phyloP scores from a whole-genome alignment of 2,329 filamentous ascomycete genomes.

The Colletotrichum camelliae region DNA sequence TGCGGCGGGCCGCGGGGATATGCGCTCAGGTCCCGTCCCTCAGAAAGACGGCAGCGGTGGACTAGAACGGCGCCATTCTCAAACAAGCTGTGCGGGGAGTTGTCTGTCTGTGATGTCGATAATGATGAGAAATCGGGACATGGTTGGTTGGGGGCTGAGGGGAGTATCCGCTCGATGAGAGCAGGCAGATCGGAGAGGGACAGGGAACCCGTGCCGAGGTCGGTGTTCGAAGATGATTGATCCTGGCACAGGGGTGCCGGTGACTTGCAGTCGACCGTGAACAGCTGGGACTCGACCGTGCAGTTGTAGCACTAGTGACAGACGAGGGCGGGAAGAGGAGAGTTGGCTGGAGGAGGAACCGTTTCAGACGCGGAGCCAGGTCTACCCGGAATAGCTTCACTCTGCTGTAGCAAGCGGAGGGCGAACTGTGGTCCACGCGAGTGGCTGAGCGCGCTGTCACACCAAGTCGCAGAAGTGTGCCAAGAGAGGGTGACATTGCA shows the following conservation, averaged over 20 bases:
- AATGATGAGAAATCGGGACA: not conserved
- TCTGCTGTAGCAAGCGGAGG: not conserved
- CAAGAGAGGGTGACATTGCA: constrained; percentile 1
- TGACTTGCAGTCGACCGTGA: not conserved
- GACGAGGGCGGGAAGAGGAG: not conserved
- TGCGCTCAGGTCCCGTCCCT: not conserved
- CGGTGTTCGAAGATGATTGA: not conserved
- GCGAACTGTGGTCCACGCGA: not conserved
- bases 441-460: constrained; percentile 7
- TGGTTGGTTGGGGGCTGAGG: not conserved
- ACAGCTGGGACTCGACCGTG: not conserved
- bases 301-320: not conserved
- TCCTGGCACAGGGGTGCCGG: not conserved
- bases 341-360: not conserved
- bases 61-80: not conserved
- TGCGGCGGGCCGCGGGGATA: constrained; percentile 1
- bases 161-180: not conserved
- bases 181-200: not conserved
- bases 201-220: not conserved
- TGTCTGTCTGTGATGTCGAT: not conserved
- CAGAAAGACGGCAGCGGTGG: not conserved
- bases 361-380: constrained; percentile 9
- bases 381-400: not conserved
- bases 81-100: not conserved
- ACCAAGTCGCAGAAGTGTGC: constrained; percentile 18